Percentiles rank a stretch among this genome's conserved stretches.
These are phyloP conservation scores for Wallacemonas rigidus DNA, from an alignment of 208 protist species.

Conservation along the genomic window DNA sequence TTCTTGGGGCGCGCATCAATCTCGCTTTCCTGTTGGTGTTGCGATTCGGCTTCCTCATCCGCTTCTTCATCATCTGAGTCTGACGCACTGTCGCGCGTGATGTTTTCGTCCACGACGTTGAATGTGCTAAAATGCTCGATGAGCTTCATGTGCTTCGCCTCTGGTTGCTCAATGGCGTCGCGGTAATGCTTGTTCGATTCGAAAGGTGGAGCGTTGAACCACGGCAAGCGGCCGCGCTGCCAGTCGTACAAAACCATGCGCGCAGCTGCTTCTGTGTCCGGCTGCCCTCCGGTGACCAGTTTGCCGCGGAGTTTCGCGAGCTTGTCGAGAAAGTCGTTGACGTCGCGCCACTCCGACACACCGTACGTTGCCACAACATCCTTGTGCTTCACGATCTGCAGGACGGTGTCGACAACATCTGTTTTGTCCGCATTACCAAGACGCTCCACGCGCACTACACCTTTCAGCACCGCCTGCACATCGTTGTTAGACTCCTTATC, in stretches of 20 bases:
- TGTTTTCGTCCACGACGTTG: conserved; percentile 81
- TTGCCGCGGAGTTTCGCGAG: conserved; percentile 94
- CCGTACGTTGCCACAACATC: conserved; percentile 97
- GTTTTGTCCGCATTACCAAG: conserved; percentile 92
- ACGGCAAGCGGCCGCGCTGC: conserved; percentile 96
- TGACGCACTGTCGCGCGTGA: conserved; percentile 32
- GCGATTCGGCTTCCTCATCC: background rate
- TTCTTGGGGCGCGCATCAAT: background rate
- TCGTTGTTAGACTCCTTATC: conserved; percentile 94
- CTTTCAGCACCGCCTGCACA: conserved; percentile 98
- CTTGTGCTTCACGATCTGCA: conserved; percentile 95
- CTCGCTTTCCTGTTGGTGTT: conserved; percentile 1
- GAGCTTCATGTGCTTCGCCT: conserved; percentile 84
- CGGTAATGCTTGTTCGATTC: conserved; percentile 90
- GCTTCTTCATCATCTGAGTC: conserved; percentile 30
- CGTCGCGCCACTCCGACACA: conserved; percentile 92
- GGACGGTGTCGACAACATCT: conserved; percentile 94
- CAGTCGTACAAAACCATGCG: conserved; percentile 98
- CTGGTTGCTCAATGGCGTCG: conserved; percentile 62
- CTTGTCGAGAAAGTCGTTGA: conserved; percentile 97
- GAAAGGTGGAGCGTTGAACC: conserved; percentile 94
- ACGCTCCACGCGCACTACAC: conserved; percentile 95
- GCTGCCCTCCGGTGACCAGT: conserved; percentile 94
- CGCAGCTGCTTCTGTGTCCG: conserved; percentile 94
- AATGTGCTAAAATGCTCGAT: conserved; percentile 88